Evolutionary conservation across 1,139 yeast species (phyloP).

Genomic region (Kodamaea derodonti): DNA sequence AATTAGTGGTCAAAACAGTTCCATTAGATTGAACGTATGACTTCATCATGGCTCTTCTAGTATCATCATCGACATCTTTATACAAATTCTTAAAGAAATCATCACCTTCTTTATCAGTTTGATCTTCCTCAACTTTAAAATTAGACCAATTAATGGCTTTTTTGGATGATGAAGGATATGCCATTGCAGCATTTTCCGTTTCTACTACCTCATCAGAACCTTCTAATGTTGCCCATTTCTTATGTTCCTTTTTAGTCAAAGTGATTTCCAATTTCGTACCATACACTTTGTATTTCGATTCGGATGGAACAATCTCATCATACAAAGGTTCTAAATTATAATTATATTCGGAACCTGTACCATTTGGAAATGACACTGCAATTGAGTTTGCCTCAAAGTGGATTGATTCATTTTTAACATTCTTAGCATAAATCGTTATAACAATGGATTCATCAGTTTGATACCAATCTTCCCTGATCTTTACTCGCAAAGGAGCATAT

Average conservation of each 20-base stretch:
- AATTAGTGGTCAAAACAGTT: constrained; percentile 86
- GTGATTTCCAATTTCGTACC: constrained; percentile 73
- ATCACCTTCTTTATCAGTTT: constrained; percentile 47
- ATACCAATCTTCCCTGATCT: constrained; percentile 75
- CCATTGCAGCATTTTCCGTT: constrained; percentile 15
- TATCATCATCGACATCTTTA: constrained; percentile 81
- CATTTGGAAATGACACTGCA: constrained; percentile 43
- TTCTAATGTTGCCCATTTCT: constrained; percentile 47
- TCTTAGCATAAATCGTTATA: constrained; percentile 70
- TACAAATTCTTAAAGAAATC: constrained; percentile 76
- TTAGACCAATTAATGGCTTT: constrained; percentile 70
- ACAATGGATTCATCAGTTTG: constrained; percentile 58
- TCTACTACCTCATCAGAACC: constrained; percentile 11
- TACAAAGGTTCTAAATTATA: constrained; percentile 51
- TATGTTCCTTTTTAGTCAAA: constrained; percentile 32
- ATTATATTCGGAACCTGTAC: constrained; percentile 42
- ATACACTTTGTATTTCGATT: constrained; percentile 50
- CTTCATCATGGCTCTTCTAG: constrained; percentile 94
- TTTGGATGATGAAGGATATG: constrained; percentile 64
- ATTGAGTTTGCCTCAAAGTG: constrained; percentile 29
- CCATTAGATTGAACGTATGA: constrained; percentile 93
- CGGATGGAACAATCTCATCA: constrained; percentile 44
- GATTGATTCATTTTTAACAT: constrained; percentile 46
- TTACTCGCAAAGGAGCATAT: constrained; percentile 39
- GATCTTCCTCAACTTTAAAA: constrained; percentile 50